Evolutionary conservation across 306 rosid genomes (phyloP).

Genomic region (Cucurbita argyrosperma): DNA sequence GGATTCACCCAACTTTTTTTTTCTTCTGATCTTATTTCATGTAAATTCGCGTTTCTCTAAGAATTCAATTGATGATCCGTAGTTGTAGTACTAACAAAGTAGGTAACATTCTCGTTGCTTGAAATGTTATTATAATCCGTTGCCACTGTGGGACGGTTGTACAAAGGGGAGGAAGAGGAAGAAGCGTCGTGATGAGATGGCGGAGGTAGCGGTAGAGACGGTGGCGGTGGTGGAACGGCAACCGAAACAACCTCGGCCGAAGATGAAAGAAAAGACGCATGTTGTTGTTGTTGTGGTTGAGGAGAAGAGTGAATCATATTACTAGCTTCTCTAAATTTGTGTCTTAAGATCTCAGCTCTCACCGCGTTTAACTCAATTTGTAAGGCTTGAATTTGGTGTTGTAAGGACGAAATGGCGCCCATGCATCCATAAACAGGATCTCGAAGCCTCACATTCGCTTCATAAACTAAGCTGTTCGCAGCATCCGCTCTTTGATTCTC

Average conservation of each 20-base stretch:
- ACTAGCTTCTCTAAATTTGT: constrained; percentile 26
- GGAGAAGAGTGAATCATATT: constrained; percentile 1
- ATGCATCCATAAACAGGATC: constrained; percentile 88
- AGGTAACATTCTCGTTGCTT: background rate
- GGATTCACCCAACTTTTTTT: background rate
- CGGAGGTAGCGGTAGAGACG: background rate
- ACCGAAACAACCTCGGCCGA: background rate
- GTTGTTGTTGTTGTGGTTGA: background rate
- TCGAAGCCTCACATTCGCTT: constrained; percentile 70
- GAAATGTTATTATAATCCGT: background rate
- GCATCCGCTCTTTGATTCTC: constrained; percentile 77
- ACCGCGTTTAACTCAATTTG: constrained; percentile 43
- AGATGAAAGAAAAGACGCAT: background rate
- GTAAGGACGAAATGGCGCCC: constrained; percentile 81
- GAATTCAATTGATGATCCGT: background rate
- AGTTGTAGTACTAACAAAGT: background rate
- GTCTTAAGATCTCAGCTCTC: constrained; percentile 41
- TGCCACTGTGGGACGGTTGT: background rate
- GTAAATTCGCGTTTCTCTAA: background rate
- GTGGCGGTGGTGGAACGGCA: background rate
- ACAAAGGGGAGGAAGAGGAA: background rate
- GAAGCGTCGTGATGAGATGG: background rate
- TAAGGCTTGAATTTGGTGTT: constrained; percentile 57
- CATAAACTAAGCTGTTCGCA: constrained; percentile 73
- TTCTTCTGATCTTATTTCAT: background rate